Evolutionary conservation across 768 basidiomycete genomes (phyloP), one percentile per base, ranked within the genome.

Genomic region (Pleurotus eryngii): DNA sequence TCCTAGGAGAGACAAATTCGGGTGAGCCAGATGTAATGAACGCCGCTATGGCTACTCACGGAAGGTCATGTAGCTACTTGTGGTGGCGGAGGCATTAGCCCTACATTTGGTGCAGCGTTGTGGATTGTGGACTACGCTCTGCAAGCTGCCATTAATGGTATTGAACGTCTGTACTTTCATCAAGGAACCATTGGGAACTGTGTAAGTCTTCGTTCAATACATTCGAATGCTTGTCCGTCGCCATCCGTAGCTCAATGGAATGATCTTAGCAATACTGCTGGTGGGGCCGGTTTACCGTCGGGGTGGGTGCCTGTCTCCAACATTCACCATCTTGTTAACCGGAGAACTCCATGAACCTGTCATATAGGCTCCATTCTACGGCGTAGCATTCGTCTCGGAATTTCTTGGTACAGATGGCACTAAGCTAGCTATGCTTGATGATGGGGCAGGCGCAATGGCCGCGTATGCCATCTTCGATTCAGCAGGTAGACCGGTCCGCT

Each of bases 91-190:
- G 74, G 73, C 2, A 74, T 76, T 53, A 73, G 72, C 59, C 70
- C 74, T 3, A 76, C 73, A 1, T 74, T 72, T 53, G 74, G 74
- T 5, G 74, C 74, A 0, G 74, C 67, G 11, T 63, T 76, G 5
- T 76, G 74, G 74, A 71, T 76, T 46, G 66, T 75, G 14, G 74
- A 76, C 60, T 76, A 75, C 49, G 70, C 72, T 18, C 63, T 76
- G 7, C 74, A 75, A 46, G 72, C 68, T 51, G 72, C 71, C 14
- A 55, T 73, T 42, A 69, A 69, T 46, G 74, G 73, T 7, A 65
- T 68, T 5, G 71, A 73, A 35, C 61, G 74, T 27, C 63, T 73
- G 20, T 75, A 75, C 60, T 76, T 75, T 63, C 74, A 76, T 57
- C 74, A 76, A 58, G 74, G 74, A 6, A 76, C 71, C 4, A 73